Base-by-base conservation (phyloP, 2,329 filamentous ascomycete species). In the Sphaerulina musiva region DNA sequence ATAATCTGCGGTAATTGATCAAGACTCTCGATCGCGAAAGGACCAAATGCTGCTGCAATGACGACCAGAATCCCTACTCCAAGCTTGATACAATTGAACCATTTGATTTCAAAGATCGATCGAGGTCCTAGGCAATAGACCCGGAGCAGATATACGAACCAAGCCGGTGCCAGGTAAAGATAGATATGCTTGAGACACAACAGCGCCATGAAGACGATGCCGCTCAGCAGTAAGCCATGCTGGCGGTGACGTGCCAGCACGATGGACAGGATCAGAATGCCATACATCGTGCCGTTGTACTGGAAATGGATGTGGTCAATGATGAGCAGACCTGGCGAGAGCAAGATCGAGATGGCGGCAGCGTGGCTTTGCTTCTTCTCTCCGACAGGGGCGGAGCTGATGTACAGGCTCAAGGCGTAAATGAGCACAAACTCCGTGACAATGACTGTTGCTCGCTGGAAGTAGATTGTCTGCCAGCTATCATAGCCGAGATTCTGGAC, bases 221-320 rank as follows among this genome's bases (percentile, higher is more conserved):
- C 93, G 63, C 90, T 93, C 44, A 78, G 76, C 10, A 97, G 78
- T 34, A 93, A 76, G 0, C 87, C 87, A 9, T 85, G 85, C 66
- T 81, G 82, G 63, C 85, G 82, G 14, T 58, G 56, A 48, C 89
- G 84, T 6, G 90, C 89, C 55, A 95, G 75, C 1, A 95, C 86
- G 46, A 98, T 79, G 2, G 93, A 97, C 51, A 92, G 78, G 38
- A 97, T 81, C 48, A 98, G 77, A 42, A 97, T 76, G 38, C 93
- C 93, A 69, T 97, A 98, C 73, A 98, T 83, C 73, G 91, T 90
- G 40, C 93, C 92, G 75, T 98, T 98, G 76, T 98, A 98, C 76
- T 98, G 93, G 71, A 98, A 98, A 71, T 96, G 91, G 60, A 96
- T 92, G 70, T 98, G 93, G 68, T 98, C 93, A 70, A 98, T 97